Base-by-base conservation (phyloP, 1,284 basidiomycete species). In the Pyrrhoderma noxium region DNA sequence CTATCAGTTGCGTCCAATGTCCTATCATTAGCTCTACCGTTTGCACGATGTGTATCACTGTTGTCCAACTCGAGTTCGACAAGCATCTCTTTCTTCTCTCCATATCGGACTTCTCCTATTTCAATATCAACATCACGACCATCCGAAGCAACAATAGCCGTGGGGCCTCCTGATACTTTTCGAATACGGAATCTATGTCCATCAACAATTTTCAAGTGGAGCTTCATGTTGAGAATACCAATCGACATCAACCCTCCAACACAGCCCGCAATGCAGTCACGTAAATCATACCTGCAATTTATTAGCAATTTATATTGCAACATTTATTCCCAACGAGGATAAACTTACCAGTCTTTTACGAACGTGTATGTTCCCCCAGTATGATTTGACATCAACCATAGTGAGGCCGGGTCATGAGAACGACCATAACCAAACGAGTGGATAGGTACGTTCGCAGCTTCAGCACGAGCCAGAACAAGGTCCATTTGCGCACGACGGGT, bases 401-500 rank as follows among this genome's bases (percentile, higher is more conserved):
- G 79, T n/a, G 93, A 94, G 2, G 91, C 90, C 4, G 95, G 94
- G 65, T 99, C 94, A 65, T 98, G 95, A 13, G 89, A 89, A 56
- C 92, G 89, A 48, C 94, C 94, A 64, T 95, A 99, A 44, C 95
- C 95, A 59, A 99, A 89, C 1, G 92, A 89, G 67, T 99, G 95
- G 51, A 99, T 94, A 1, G 95, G 93, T 21, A 95, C 83, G 61
- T 92, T 93, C 23, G 91, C 94, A 2, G 94, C 94, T 63, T 99
- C 95, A 0, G 93, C 89, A 40, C 95, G 85, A 39, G 94, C 93
- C 55, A 96, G 85, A 25, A 97, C 92, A 16, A 99, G 78, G 62
- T 98, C 93, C 92, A 99, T 97, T 68, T 97, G 93, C n/a, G 91
- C 89, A n/a, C 93, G 83, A 45, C 90, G 82, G 9, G 93, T 91